A percentile compares a stretch with the other conserved stretches of the same genome.
These are phyloP conservation scores for Fusarium sp. DNA, from an alignment of 2,329 filamentous ascomycete species.

Conservation along the genomic window DNA sequence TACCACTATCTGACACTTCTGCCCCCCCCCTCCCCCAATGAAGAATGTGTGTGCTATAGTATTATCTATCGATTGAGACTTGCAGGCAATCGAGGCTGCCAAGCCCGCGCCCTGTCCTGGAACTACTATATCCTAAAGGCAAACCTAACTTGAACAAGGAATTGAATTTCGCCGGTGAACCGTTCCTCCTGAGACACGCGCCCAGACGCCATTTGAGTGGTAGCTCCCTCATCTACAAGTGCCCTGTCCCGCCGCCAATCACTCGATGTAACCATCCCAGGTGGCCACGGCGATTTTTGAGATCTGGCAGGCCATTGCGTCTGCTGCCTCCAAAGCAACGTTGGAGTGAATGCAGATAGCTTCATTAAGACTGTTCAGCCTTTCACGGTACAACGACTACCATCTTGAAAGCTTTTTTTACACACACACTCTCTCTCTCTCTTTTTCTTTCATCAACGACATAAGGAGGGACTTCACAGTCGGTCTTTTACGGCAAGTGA, in stretches of 20 bases:
- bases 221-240: constrained; percentile 39
- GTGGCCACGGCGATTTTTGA: constrained; percentile 44
- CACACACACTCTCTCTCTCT: not conserved
- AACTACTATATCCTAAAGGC: constrained; percentile 22
- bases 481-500: constrained; percentile 1
- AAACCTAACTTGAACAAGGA: constrained; percentile 31
- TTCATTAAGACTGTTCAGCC: constrained; percentile 30
- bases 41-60: constrained; percentile 10
- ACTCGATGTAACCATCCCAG: constrained; percentile 46
- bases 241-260: constrained; percentile 34
- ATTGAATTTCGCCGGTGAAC: constrained; percentile 41
- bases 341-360: constrained; percentile 35
- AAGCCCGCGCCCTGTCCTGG: constrained; percentile 31
- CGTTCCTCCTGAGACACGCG: constrained; percentile 45
- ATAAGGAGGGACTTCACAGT: constrained; percentile 12
- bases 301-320: constrained; percentile 46
- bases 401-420: constrained; percentile 12
- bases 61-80: constrained; percentile 37
- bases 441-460: constrained; percentile 5
- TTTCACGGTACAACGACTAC: constrained; percentile 15
- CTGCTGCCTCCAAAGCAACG: constrained; percentile 37
- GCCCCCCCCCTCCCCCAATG: constrained; percentile 1
- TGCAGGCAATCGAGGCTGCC: constrained; percentile 31
- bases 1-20: constrained; percentile 8
- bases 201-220: constrained; percentile 44